Conservation (phyloP, 2,329 filamentous ascomycete genomes). For the Apiospora arundinis region DNA sequence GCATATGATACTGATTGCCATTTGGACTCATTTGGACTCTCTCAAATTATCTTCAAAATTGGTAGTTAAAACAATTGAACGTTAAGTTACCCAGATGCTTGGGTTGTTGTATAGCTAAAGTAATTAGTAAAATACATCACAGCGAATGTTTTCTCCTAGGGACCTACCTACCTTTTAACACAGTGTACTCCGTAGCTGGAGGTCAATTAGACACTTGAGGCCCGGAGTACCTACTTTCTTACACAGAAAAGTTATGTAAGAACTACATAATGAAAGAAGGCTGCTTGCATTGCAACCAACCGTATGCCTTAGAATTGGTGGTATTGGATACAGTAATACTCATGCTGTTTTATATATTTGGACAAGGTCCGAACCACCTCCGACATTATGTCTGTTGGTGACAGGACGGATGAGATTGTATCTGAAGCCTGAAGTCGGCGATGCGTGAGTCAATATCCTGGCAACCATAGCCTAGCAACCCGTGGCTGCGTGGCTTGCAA, state of each 20-base stretch:
- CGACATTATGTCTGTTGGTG: neutral
- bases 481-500: neutral
- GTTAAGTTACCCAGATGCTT: too few species aligned
- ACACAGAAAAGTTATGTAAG: neutral
- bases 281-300: neutral
- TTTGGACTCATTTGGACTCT: too few species aligned
- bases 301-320: neutral
- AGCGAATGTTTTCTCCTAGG: neutral
- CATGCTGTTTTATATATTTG: neutral
- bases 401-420: too few species aligned
- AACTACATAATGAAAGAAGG: neutral
- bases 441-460: conserved; percentile 3
- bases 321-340: neutral
- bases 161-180: too few species aligned
- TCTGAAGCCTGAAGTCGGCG: neutral
- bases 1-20: too few species aligned
- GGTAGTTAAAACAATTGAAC: too few species aligned
- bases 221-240: neutral
- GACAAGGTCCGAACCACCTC: neutral
- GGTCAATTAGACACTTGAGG: neutral
- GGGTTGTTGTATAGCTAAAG: too few species aligned
- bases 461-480: neutral
- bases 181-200: too few species aligned
- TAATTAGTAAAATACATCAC: neutral
- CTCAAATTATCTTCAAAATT: too few species aligned